Percentiles rank a stretch among this genome's conserved stretches.
Conservation (phyloP, 1,284 basidiomycete species). For the Boletus mariae region DNA sequence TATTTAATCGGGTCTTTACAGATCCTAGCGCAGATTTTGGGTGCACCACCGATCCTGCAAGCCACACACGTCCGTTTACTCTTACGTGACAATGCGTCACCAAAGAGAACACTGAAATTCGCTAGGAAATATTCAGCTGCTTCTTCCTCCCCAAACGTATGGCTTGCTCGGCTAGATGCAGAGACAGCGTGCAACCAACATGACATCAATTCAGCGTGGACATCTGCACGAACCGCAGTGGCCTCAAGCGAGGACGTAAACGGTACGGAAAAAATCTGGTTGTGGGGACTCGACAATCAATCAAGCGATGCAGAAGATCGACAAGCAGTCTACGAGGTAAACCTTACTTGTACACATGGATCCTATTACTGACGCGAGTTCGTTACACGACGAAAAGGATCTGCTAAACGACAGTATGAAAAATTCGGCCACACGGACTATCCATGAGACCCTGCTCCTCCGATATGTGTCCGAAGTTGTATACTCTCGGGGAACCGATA, state of each 20-base stretch:
- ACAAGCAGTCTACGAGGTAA: constrained; percentile 39
- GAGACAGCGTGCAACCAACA: constrained; percentile 36
- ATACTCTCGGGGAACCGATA: constrained; percentile 21
- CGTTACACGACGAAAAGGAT: constrained; percentile 30
- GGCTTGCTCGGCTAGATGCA: constrained; percentile 51
- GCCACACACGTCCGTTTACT: constrained; percentile 48
- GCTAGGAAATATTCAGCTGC: constrained; percentile 43
- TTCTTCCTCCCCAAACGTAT: constrained; percentile 40
- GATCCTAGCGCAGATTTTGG: constrained; percentile 37
- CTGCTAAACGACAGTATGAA: constrained; percentile 50
- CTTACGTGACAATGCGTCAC: constrained; percentile 27
- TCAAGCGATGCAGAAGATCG: constrained; percentile 21
- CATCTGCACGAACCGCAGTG: constrained; percentile 40
- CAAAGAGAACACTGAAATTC: constrained; percentile 39
- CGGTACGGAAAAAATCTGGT: constrained; percentile 43
- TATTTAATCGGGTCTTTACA: constrained; percentile 56
- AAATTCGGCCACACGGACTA: constrained; percentile 35
- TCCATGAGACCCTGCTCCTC: constrained; percentile 49
- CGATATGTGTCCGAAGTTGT: constrained; percentile 39
- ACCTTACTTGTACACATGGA: constrained; percentile 7
- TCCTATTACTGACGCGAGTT: constrained; percentile 10
- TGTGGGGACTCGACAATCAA: constrained; percentile 44
- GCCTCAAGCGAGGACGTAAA: constrained; percentile 22
- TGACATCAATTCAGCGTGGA: constrained; percentile 37
- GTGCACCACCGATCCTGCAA: constrained; percentile 39